Base-by-base conservation (phyloP, 2,329 filamentous ascomycete species). In the Pseudogymnoascus sp. region DNA sequence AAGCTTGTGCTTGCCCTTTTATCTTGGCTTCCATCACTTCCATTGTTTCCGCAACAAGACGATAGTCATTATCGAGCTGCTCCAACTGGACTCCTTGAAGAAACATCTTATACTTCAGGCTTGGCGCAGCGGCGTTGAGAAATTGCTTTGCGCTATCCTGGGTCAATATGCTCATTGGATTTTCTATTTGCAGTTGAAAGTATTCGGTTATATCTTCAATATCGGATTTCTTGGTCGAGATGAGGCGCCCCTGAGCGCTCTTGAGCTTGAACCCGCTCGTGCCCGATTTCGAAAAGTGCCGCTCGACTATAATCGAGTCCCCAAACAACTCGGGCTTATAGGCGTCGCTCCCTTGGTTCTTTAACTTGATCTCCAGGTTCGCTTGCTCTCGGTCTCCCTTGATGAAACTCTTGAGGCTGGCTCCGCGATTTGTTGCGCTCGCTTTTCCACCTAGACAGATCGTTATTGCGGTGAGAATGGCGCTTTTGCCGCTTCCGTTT, bases 401-500 rank as follows among this genome's bases (percentile, higher is more conserved):
- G 75, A 99, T 91, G 72, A 97, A 89, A 64, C 84, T 90, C 75
- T 96, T 96, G 25, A 99, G 78, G 70, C 89, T 96, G 61, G 90
- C 89, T 40, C 92, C 95, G 67, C 95, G 89, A 71, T 97, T 97
- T 3, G 95, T 97, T 14, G 90, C 86, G 62, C 91, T 91, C 1
- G 95, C 93, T 75, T 97, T 97, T 18, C 90, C 93, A 65, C 95
- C 95, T n/a, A 99, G 81, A 71, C 95, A 97, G 36, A 99, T 82
- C 0, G 92, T 96, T 67, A 99, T 85, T 4, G 92, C 95, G 0
- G 95, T 97, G 28, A 99, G 78, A 12, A 97, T 89, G 2, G 95
- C 95, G 74, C 95, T 99, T 78, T 99, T 99, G 37, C 95, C 95
- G 73, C 93, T 97, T 34, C 95, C 95, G 73, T 99, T 99, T 75